Conservation (phyloP, 179 eudicot species). For the Silene vulgaris region DNA sequence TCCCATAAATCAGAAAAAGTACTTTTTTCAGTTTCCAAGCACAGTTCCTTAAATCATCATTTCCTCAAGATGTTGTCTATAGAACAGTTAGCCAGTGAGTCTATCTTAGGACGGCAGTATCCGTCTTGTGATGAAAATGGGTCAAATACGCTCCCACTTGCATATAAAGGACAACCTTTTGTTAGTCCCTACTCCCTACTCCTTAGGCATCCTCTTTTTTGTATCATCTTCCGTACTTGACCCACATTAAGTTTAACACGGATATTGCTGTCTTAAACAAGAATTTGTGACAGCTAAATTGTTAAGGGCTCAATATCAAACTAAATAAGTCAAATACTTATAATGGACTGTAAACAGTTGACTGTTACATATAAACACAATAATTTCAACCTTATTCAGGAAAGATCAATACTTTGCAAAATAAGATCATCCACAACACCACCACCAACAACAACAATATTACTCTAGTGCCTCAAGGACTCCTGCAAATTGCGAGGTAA, state of each 20-base stretch:
- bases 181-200: too few species aligned
- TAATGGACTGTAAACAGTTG: not conserved
- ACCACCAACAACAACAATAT: not conserved
- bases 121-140: too few species aligned
- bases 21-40: too few species aligned
- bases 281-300: too few species aligned
- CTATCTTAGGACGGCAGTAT: too few species aligned
- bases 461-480: not conserved
- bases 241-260: too few species aligned
- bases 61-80: not conserved
- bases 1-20: not conserved
- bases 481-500: not conserved
- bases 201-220: too few species aligned
- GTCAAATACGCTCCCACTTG: too few species aligned
- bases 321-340: not conserved
- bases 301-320: not conserved
- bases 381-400: not conserved
- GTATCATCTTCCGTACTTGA: too few species aligned
- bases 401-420: slow-evolving; percentile 5
- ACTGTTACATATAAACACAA: not conserved
- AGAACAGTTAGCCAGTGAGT: not conserved
- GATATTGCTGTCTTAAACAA: too few species aligned
- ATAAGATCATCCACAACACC: not conserved
- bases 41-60: not conserved
- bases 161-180: too few species aligned